Evolutionary conservation across 768 basidiomycete species (phyloP).

Genomic region (Leccinum fibrillosum): DNA sequence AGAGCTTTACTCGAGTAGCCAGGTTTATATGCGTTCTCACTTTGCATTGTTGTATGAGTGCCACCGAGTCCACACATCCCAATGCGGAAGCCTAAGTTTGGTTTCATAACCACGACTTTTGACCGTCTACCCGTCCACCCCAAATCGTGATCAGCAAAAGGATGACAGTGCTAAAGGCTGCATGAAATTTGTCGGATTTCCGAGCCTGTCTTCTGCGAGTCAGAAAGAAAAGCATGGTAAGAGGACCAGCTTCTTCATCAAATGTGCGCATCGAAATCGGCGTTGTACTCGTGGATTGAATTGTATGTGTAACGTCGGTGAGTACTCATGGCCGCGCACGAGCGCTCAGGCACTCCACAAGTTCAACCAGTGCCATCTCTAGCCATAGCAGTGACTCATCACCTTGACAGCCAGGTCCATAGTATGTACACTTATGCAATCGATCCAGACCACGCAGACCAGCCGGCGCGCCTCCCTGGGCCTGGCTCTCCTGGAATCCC

Average conservation of each 20-base stretch:
- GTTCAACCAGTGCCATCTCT: background rate
- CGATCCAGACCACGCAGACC: background rate
- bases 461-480: background rate
- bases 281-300: background rate
- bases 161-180: background rate
- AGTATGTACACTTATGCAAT: background rate
- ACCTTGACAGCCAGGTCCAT: background rate
- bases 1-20: too few species aligned
- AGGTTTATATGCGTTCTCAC: too few species aligned
- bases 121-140: background rate
- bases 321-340: background rate
- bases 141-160: background rate
- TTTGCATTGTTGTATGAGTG: too few species aligned
- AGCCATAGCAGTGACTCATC: background rate
- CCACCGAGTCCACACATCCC: too few species aligned
- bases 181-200: slow-evolving; percentile 5
- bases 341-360: background rate
- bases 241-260: background rate
- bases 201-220: background rate
- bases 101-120: slow-evolving; percentile 32
- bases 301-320: background rate
- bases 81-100: slow-evolving; percentile 10
- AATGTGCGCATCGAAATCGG: too few species aligned
- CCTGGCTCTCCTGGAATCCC: background rate
- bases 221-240: slow-evolving; percentile 10